Percentiles rank a stretch among this genome's conserved stretches.
Evolutionary conservation across 345 rosid genomes (phyloP).

Genomic region (Citrus trifoliata): DNA sequence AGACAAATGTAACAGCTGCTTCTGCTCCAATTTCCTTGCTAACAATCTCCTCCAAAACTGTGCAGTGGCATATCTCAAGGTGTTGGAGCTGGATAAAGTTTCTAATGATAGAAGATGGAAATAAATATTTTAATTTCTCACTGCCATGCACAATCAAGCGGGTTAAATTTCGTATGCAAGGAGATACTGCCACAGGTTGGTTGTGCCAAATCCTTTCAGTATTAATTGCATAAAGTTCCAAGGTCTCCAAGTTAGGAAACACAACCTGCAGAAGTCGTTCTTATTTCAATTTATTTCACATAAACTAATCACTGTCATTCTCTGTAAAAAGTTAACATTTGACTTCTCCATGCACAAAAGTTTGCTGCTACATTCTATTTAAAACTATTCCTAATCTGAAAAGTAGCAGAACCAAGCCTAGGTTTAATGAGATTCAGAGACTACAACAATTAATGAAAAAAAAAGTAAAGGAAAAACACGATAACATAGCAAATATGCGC

Average conservation of each 20-base stretch:
- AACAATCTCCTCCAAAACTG: not conserved
- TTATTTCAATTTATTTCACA: not conserved
- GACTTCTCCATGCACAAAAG: not conserved
- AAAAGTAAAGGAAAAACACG: too few species aligned
- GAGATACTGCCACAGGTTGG: not conserved
- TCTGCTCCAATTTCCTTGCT: not conserved
- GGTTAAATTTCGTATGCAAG: not conserved
- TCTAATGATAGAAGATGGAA: not conserved
- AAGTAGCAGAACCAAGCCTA: not conserved
- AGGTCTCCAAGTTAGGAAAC: not conserved
- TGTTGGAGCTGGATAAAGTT: conserved; percentile 4
- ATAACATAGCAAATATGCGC: too few species aligned
- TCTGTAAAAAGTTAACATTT: not conserved
- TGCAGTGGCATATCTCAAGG: conserved; percentile 11
- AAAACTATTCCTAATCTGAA: not conserved
- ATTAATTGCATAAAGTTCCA: not conserved
- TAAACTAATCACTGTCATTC: not conserved
- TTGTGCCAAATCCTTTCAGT: not conserved
- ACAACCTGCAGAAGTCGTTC: not conserved
- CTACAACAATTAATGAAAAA: not conserved
- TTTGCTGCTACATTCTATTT: not conserved
- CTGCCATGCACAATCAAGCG: not conserved
- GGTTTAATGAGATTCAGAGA: not conserved
- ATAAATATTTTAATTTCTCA: not conserved
- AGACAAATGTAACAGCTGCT: not conserved